A percentile compares a stretch with the other conserved stretches of the same genome.
Evolutionary conservation across 495 filamentous ascomycete genomes (phyloP).

Genomic region (Chaetomium fimeti): DNA sequence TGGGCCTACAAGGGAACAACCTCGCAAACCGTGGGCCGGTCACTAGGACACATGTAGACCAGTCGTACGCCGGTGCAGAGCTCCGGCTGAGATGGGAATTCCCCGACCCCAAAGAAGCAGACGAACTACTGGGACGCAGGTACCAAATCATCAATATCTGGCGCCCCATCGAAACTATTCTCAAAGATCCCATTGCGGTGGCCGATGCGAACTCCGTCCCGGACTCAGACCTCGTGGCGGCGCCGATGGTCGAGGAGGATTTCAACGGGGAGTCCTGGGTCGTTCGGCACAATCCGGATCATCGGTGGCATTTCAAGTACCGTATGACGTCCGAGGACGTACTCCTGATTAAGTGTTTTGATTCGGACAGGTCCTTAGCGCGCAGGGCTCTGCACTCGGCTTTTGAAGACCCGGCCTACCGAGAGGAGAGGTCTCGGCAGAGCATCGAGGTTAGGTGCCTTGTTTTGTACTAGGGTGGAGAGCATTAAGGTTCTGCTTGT

Average conservation of each 20-base stretch:
- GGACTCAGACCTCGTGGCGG: constrained; percentile 62
- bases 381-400: constrained; percentile 62
- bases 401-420: constrained; percentile 54
- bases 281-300: constrained; percentile 54
- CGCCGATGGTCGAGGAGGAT: constrained; percentile 68
- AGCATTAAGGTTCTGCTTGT: background rate
- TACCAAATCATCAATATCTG: constrained; percentile 75
- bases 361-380: constrained; percentile 59
- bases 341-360: constrained; percentile 66
- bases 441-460: constrained; percentile 62
- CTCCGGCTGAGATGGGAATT: constrained; percentile 59
- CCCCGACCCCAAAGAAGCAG: constrained; percentile 47
- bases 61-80: constrained; percentile 60
- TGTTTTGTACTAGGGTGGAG: constrained; percentile 39
- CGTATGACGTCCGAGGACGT: constrained; percentile 58
- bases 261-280: constrained; percentile 69
- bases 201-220: constrained; percentile 58
- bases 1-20: constrained; percentile 33
- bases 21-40: constrained; percentile 58
- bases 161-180: constrained; percentile 63
- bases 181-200: constrained; percentile 60
- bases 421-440: constrained; percentile 48
- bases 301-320: constrained; percentile 74
- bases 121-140: constrained; percentile 56
- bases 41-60: constrained; percentile 67